phyloP scores from a whole-genome alignment of 2,329 filamentous ascomycete genomes.

The Erysiphe neolycopersici region DNA sequence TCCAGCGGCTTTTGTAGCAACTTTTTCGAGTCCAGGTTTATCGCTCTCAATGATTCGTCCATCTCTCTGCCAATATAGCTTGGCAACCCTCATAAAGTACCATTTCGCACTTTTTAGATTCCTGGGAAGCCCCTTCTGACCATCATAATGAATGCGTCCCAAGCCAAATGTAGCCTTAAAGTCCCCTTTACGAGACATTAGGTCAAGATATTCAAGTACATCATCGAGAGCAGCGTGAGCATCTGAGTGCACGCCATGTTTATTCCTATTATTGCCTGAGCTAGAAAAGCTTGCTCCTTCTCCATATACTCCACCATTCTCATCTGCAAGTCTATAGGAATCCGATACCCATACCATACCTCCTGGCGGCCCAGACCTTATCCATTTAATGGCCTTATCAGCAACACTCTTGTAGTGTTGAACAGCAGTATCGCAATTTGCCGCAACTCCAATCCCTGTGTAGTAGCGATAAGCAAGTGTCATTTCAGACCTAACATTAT shows the following conservation, averaged over 20 bases:
- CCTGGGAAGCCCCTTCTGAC: constrained; percentile 29
- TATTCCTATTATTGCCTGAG: constrained; percentile 57
- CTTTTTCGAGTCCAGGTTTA: constrained; percentile 30
- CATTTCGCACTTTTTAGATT: constrained; percentile 36
- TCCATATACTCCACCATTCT: constrained; percentile 76
- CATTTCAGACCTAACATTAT: constrained; percentile 75
- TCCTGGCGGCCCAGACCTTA: constrained; percentile 70
- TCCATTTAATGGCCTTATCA: constrained; percentile 74
- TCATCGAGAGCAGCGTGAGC: constrained; percentile 73
- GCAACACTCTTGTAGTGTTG: constrained; percentile 83
- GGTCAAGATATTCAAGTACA: constrained; percentile 66
- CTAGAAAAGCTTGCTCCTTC: constrained; percentile 81
- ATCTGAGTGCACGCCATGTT: constrained; percentile 46
- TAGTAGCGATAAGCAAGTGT: constrained; percentile 70
- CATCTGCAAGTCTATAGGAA: constrained; percentile 67
- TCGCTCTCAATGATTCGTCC: constrained; percentile 31
- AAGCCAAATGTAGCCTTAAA: constrained; percentile 41
- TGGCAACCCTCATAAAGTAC: constrained; percentile 40
- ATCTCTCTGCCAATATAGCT: constrained; percentile 39
- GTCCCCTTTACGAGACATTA: constrained; percentile 50
- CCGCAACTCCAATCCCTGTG: constrained; percentile 57
- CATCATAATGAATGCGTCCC: constrained; percentile 44
- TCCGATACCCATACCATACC: constrained; percentile 55
- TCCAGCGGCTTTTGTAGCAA: constrained; percentile 41
- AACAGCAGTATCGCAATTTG: constrained; percentile 62